Conservation (phyloP, 768 basidiomycete genomes). For the Hygrocybe coccinea region DNA sequence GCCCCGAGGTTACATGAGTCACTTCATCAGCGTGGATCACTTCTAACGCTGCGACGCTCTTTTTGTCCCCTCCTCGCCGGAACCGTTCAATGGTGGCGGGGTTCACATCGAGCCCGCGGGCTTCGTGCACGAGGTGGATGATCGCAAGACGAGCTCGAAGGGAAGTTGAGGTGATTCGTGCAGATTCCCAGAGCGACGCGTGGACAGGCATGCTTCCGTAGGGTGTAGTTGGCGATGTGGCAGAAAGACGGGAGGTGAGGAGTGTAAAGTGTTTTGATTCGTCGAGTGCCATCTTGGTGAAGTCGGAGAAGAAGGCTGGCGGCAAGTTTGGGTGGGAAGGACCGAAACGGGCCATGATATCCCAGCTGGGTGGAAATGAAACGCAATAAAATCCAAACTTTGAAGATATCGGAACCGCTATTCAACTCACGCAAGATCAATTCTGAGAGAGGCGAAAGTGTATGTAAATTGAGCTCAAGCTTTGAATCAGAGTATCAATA, state of each 20-base stretch:
- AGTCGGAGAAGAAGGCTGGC: constrained; percentile 74
- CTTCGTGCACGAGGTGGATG: constrained; percentile 83
- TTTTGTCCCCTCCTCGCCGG: constrained; percentile 56
- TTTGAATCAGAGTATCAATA: neutral
- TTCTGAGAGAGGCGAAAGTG: constrained; percentile 36
- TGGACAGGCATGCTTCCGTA: constrained; percentile 75
- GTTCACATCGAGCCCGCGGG: constrained; percentile 79
- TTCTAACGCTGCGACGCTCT: constrained; percentile 64
- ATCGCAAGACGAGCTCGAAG: constrained; percentile 71
- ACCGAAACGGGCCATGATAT: constrained; percentile 77
- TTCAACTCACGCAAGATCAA: constrained; percentile 62
- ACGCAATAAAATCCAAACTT: neutral
- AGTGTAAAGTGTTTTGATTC: constrained; percentile 78
- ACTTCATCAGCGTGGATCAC: constrained; percentile 79
- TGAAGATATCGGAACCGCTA: neutral
- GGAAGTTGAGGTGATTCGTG: constrained; percentile 59
- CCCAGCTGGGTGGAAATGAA: constrained; percentile 71
- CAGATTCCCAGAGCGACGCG: constrained; percentile 77
- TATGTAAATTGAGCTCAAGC: neutral
- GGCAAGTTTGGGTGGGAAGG: constrained; percentile 56
- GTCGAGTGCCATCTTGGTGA: constrained; percentile 79
- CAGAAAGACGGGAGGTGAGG: constrained; percentile 55
- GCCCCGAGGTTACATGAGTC: constrained; percentile 76
- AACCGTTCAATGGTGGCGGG: constrained; percentile 74
- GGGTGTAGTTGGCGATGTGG: constrained; percentile 58